Base-by-base conservation (phyloP, 2,329 filamentous ascomycete species). In the Hypoxylon sp. region DNA sequence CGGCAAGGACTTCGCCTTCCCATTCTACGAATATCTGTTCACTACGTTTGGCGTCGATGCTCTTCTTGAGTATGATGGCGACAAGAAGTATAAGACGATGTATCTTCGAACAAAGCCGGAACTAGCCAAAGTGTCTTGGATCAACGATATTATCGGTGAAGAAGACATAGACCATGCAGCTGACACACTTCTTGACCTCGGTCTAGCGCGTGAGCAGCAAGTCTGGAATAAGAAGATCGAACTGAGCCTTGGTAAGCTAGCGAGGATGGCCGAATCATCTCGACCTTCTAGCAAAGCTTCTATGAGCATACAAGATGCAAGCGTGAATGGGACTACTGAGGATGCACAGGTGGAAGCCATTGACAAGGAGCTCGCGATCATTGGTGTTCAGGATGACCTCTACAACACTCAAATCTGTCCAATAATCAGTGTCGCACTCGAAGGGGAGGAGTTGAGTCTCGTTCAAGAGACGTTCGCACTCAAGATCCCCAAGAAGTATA, bases 181-280 rank as follows among this genome's bases (percentile, higher is more conserved):
- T 4, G 82, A 88, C 46, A 91, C 90, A 0, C 85, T 99, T 51
- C 83, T 92, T 47, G 83, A 88, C 6, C 85, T 94, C 19, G 94
- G 93, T 0, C 82, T 91, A 19, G 85, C 86, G 54, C 88, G 89
- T 59, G 94, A 98, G 78, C 87, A 89, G 58, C 91, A 94, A 74
- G 82, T 96, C 3, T 98, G 95, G 95, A 94, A 90, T 81, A 97
- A 97, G 83, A 96, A 97, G 79, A 92, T 97, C 35, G 92, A 98
- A 80, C 84, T 98, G 26, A 97, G 94, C 66, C 85, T 99, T 42
- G 92, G 93, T 37, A 98, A 98, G 80, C 85, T 99, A 51, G 88
- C 91, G 14, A 85, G 90, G 59, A 81, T 98, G 71, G 93, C 93
- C 14, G 88, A 90, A 42, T 84, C 82, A 4, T 77, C 77, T 13